phyloP scores from a whole-genome alignment of 352 stramenopile genomes.

The Pythium periplocum region DNA sequence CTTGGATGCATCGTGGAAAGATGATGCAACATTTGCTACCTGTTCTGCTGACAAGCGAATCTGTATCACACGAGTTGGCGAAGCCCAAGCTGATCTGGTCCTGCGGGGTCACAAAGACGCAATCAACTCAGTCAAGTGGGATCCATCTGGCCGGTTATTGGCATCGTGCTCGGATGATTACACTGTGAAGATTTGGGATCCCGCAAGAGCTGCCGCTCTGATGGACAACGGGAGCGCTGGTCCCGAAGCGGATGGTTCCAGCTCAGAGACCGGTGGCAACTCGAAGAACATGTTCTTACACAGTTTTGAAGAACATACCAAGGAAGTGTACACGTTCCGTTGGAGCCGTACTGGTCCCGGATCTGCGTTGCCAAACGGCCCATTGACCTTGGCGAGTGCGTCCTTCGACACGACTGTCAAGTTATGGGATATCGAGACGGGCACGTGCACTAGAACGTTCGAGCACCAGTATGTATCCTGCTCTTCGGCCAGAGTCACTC shows the following conservation, averaged over 20 bases:
- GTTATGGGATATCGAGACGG: conserved; percentile 91
- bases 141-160: conserved; percentile 90
- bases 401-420: conserved; percentile 96
- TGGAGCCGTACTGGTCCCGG: conserved; percentile 86
- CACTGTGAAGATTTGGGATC: conserved; percentile 97
- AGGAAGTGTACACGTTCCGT: conserved; percentile 93
- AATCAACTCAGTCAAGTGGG: conserved; percentile 98
- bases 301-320: conserved; percentile 88
- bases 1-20: conserved; percentile 92
- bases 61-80: conserved; percentile 87
- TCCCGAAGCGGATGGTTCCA: conserved; percentile 11
- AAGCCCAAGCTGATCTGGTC: conserved; percentile 66
- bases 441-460: conserved; percentile 89
- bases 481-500: too few species aligned
- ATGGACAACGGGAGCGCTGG: conserved; percentile 12
- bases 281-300: conserved; percentile 51
- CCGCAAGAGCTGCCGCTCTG: conserved; percentile 18
- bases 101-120: conserved; percentile 94
- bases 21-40: conserved; percentile 92
- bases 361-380: conserved; percentile 47
- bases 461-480: conserved; percentile 84
- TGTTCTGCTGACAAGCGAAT: conserved; percentile 93
- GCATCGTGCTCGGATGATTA: conserved; percentile 98
- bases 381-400: conserved; percentile 88
- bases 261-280: conserved; percentile 9